phyloP scores from a whole-genome alignment of 345 rosid species.

The Noccaea caerulescens region DNA sequence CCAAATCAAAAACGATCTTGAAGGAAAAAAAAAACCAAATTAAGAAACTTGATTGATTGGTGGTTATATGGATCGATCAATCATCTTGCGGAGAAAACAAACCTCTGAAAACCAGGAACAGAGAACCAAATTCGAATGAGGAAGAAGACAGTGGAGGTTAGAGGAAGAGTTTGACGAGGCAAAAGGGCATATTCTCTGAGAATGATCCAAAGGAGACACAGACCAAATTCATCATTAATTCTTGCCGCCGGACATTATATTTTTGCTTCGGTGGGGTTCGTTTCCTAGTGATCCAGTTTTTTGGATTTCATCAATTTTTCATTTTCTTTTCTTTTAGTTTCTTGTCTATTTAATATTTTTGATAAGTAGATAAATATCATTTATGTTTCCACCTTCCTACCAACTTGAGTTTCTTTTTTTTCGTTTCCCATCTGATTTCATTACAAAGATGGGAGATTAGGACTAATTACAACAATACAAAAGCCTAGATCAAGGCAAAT shows the following conservation, averaged over 20 bases:
- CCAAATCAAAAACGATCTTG: slow-evolving; percentile 19
- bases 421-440: no score
- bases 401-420: no score
- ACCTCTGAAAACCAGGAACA: background rate
- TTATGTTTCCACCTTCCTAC: no score
- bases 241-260: slow-evolving; percentile 41
- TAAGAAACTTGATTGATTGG: slow-evolving; percentile 18
- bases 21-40: background rate
- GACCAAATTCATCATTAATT: slow-evolving; percentile 19
- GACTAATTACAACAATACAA: no score
- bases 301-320: no score
- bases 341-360: no score
- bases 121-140: background rate
- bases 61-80: slow-evolving; percentile 23
- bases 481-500: no score
- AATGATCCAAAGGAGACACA: slow-evolving; percentile 22
- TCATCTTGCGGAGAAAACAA: background rate
- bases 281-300: slow-evolving; percentile 31
- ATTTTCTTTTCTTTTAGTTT: no score
- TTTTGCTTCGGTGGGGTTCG: slow-evolving; percentile 39
- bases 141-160: background rate
- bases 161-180: no score
- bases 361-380: no score
- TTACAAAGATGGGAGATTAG: no score
- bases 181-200: slow-evolving; percentile 34